A percentile compares a stretch with the other conserved stretches of the same genome.
These are phyloP conservation scores for Suhomyces chickasaworum DNA, from an alignment of 1,139 yeast species.

Conservation along the genomic window DNA sequence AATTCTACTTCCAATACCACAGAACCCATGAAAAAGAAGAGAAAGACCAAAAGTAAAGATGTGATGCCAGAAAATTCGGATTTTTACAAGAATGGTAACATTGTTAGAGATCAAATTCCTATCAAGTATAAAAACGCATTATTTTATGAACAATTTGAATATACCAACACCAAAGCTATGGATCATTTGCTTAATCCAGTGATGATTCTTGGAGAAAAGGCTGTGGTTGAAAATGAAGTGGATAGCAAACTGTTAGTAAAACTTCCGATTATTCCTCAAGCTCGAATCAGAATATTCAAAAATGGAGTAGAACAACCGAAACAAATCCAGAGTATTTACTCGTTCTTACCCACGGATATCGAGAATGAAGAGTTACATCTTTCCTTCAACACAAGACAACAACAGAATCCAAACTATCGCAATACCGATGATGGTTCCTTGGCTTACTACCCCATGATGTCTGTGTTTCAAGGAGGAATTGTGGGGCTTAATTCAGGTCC, in stretches of 20 bases:
- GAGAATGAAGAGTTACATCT: slow-evolving; percentile 30
- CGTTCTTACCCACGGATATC: slow-evolving; percentile 64
- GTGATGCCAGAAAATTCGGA: slow-evolving; percentile 23
- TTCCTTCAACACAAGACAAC: slow-evolving; percentile 43
- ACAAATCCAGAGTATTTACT: slow-evolving; percentile 67
- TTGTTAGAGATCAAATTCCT: slow-evolving; percentile 83
- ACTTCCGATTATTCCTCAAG: slow-evolving; percentile 52
- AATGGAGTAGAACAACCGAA: slow-evolving; percentile 72
- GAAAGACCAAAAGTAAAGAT: slow-evolving; percentile 18
- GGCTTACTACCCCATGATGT: slow-evolving; percentile 90
- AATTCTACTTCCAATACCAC: slow-evolving; percentile 10
- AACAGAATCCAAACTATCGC: slow-evolving; percentile 50
- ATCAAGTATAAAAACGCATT: slow-evolving; percentile 76
- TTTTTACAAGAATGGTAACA: slow-evolving; percentile 32
- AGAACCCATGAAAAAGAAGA: slow-evolving; percentile 21
- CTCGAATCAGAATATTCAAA: slow-evolving; percentile 66
- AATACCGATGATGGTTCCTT: slow-evolving; percentile 76
- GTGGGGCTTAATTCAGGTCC: slow-evolving; percentile 75
- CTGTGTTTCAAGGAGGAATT: slow-evolving; percentile 78
- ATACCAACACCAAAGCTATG: slow-evolving; percentile 73
- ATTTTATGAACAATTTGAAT: slow-evolving; percentile 86
- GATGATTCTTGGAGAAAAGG: slow-evolving; percentile 67
- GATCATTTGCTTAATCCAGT: slow-evolving; percentile 75
- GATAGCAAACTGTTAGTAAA: slow-evolving; percentile 22
- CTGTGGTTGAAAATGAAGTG: slow-evolving; percentile 38